Evolutionary conservation across 352 stramenopile species (phyloP).

Genomic region (Blastocystis sp.): DNA sequence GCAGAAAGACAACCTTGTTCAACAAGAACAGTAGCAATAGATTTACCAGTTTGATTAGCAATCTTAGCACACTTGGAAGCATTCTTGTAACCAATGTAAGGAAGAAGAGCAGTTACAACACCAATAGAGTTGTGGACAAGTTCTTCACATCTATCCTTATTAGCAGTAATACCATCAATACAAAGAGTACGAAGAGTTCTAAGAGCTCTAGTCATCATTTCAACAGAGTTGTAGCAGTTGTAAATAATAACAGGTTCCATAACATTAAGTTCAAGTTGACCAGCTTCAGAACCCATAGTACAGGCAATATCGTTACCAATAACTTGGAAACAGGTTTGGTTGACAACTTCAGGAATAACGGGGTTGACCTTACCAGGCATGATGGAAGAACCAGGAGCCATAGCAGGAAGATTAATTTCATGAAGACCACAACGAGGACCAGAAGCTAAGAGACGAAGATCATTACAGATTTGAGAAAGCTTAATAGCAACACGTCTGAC

Average conservation of each 20-base stretch:
- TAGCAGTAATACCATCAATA: not conserved
- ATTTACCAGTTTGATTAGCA: constrained; percentile 10
- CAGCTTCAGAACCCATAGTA: constrained; percentile 21
- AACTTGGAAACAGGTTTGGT: constrained; percentile 16
- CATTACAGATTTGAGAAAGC: constrained; percentile 28
- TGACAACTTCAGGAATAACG: constrained; percentile 14
- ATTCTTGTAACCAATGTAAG: constrained; percentile 25
- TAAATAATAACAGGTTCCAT: constrained; percentile 17
- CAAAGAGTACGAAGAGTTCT: constrained; percentile 12
- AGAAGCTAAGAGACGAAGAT: constrained; percentile 50
- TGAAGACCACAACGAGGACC: constrained; percentile 72
- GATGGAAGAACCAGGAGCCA: constrained; percentile 73
- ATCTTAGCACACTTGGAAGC: constrained; percentile 16
- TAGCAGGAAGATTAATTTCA: constrained; percentile 64
- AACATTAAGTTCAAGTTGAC: constrained; percentile 7
- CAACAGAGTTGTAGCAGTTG: constrained; percentile 11
- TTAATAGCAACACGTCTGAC: constrained; percentile 46
- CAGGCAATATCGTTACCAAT: constrained; percentile 9
- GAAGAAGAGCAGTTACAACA: not conserved
- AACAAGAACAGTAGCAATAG: constrained; percentile 4
- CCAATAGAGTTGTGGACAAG: constrained; percentile 28
- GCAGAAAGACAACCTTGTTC: constrained; percentile 4
- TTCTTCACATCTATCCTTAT: not conserved
- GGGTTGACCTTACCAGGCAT: constrained; percentile 93
- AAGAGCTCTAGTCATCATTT: constrained; percentile 9